These are phyloP conservation scores for Vigna trinervia DNA, from an alignment of 306 rosid species.

Conservation along the genomic window DNA sequence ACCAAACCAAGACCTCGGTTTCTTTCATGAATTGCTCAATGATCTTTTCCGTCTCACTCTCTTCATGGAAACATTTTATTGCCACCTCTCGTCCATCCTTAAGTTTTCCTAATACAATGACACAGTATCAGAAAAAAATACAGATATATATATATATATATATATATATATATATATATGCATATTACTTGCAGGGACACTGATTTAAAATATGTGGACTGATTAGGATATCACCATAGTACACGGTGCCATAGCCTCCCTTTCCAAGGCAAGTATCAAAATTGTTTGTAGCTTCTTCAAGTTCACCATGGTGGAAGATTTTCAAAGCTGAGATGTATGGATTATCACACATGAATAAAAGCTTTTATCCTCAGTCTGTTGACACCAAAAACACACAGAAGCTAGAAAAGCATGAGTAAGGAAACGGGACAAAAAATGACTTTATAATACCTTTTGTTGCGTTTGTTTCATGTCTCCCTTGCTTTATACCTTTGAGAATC, in stretches of 20 bases:
- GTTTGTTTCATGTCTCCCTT: neutral
- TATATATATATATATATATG: neutral
- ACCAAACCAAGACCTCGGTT: slow-evolving; percentile 47
- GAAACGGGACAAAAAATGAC: neutral
- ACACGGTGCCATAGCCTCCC: slow-evolving; percentile 72
- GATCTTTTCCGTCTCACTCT: slow-evolving; percentile 40
- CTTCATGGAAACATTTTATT: slow-evolving; percentile 63
- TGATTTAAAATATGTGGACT: neutral
- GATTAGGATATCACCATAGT: slow-evolving; percentile 54
- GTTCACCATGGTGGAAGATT: slow-evolving; percentile 41
- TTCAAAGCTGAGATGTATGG: slow-evolving; percentile 32
- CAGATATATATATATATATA: neutral
- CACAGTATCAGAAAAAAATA: neutral
- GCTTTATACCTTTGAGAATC: slow-evolving; percentile 22
- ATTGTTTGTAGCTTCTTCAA: slow-evolving; percentile 54
- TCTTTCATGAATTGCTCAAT: slow-evolving; percentile 71
- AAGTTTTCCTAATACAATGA: slow-evolving; percentile 57
- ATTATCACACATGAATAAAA: slow-evolving; percentile 2
- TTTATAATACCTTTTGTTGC: slow-evolving; percentile 27
- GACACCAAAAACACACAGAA: neutral
- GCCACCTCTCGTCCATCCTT: slow-evolving; percentile 68
- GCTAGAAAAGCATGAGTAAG: neutral
- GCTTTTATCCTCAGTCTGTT: neutral
- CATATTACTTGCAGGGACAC: neutral
- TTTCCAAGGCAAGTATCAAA: slow-evolving; percentile 56